Percentiles rank a stretch among this genome's conserved stretches.
phyloP scores from a whole-genome alignment of 2,329 filamentous ascomycete species.

The Colletotrichum filicis region DNA sequence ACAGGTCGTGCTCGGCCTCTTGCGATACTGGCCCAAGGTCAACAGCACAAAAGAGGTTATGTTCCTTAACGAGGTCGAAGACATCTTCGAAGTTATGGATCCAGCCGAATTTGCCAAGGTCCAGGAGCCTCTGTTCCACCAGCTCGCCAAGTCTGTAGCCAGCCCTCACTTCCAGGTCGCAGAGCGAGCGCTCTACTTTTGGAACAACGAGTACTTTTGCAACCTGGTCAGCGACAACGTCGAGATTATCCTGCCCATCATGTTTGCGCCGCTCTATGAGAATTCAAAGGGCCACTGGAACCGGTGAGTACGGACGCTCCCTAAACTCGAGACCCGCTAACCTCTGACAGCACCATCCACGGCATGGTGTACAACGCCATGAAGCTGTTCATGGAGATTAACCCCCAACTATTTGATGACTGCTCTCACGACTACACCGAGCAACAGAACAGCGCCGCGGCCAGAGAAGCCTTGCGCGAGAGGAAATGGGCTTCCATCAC shows the following conservation, averaged over 20 bases:
- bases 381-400: slow-evolving; percentile 99
- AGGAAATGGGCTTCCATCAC: slow-evolving; percentile 89
- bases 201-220: slow-evolving; percentile 99
- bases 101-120: slow-evolving; percentile 98
- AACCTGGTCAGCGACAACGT: slow-evolving; percentile 99
- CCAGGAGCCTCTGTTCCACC: slow-evolving; percentile 96
- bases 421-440: slow-evolving; percentile 99
- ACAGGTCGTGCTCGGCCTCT: slow-evolving; percentile 89
- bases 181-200: slow-evolving; percentile 97
- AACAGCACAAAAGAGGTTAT: slow-evolving; percentile 99
- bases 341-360: slow-evolving; percentile 83
- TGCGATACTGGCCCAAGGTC: slow-evolving; percentile 98
- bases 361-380: slow-evolving; percentile 99
- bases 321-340: slow-evolving; percentile 43
- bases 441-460: slow-evolving; percentile 90
- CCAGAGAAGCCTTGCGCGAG: slow-evolving; percentile 83
- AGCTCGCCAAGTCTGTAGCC: slow-evolving; percentile 96
- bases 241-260: slow-evolving; percentile 97
- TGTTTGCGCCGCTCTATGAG: slow-evolving; percentile 98
- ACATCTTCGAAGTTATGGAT: slow-evolving; percentile 99
- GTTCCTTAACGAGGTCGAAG: slow-evolving; percentile 99
- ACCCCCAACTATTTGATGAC: slow-evolving; percentile 97
- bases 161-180: slow-evolving; percentile 99
- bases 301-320: slow-evolving; percentile 67
- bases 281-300: slow-evolving; percentile 99